Conservation (phyloP, 2,329 filamentous ascomycete genomes). For the Fusarium bactridioides region DNA sequence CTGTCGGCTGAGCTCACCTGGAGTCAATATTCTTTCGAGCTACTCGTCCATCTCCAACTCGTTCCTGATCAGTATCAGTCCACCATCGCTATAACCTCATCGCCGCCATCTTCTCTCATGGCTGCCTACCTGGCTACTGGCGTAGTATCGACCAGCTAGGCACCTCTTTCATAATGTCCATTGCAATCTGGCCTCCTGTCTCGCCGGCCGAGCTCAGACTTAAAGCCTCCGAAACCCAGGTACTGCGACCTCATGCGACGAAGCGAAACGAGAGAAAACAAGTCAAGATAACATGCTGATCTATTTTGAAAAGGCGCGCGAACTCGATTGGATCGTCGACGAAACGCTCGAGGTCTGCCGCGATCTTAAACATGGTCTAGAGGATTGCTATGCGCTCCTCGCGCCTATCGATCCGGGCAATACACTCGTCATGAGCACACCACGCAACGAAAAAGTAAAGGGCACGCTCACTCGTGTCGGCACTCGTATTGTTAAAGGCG, state of each 20-base stretch:
- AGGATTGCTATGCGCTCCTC: conserved; percentile 88
- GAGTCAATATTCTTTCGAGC: conserved; percentile 2
- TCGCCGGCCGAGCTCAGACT: conserved; percentile 59
- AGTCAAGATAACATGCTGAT: conserved; percentile 38
- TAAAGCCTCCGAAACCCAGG: conserved; percentile 60
- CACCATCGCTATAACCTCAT: background rate
- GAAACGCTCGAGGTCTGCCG: conserved; percentile 59
- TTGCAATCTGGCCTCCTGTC: conserved; percentile 66
- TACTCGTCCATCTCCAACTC: conserved; percentile 35
- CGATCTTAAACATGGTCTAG: conserved; percentile 70
- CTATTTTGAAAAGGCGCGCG: conserved; percentile 53
- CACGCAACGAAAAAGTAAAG: conserved; percentile 88
- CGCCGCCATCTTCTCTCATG: conserved; percentile 25
- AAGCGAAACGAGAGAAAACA: background rate
- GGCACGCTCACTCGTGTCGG: conserved; percentile 91
- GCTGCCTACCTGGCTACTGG: conserved; percentile 26
- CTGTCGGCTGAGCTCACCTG: conserved; percentile 5
- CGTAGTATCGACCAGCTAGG: conserved; percentile 16
- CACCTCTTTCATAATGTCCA: conserved; percentile 55
- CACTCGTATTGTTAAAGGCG: conserved; percentile 89
- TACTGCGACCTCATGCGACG: conserved; percentile 44
- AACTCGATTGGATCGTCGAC: conserved; percentile 63
- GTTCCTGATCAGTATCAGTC: conserved; percentile 5
- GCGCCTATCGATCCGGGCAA: conserved; percentile 85
- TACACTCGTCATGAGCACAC: conserved; percentile 88